These are phyloP conservation scores for Avena sativa DNA, from an alignment of 176 grass and related monocot genomes.

Conservation along the genomic window DNA sequence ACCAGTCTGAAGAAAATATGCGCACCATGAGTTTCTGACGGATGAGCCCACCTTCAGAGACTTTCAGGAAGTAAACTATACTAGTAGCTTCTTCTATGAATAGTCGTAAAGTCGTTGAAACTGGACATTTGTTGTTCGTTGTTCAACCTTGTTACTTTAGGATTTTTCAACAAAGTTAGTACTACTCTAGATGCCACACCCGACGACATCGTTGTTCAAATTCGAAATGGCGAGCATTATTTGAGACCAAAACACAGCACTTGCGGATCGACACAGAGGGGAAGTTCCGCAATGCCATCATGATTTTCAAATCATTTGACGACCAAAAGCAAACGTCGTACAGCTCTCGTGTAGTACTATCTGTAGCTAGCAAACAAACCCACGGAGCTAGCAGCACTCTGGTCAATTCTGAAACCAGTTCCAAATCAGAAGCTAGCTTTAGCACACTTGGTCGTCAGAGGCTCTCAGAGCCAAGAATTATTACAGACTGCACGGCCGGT, in stretches of 20 bases:
- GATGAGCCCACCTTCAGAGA: not conserved
- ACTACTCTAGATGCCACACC: no score
- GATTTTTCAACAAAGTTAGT: no score
- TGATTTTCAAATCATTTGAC: constrained; percentile 53
- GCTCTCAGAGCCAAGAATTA: constrained; percentile 12
- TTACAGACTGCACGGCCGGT: not conserved
- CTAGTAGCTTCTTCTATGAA: not conserved
- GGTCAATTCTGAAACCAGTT: constrained; percentile 41
- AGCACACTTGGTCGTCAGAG: not conserved
- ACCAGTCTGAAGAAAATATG: not conserved
- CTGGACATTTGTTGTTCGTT: not conserved
- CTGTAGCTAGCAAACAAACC: constrained; percentile 38
- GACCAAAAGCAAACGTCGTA: constrained; percentile 37
- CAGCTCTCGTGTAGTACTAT: not conserved
- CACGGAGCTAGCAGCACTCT: not conserved
- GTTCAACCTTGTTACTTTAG: no score
- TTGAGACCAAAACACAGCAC: not conserved
- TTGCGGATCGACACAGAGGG: constrained; percentile 15
- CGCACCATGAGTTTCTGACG: not conserved
- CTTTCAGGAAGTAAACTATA: not conserved
- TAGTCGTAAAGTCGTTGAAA: not conserved
- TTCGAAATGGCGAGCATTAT: not conserved
- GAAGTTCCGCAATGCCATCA: not conserved
- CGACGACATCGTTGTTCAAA: not conserved
- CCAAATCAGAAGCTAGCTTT: constrained; percentile 40